A percentile compares a stretch with the other conserved stretches of the same genome.
Evolutionary conservation across 140 eudicot species (phyloP).

Genomic region (Senecio squalidus): DNA sequence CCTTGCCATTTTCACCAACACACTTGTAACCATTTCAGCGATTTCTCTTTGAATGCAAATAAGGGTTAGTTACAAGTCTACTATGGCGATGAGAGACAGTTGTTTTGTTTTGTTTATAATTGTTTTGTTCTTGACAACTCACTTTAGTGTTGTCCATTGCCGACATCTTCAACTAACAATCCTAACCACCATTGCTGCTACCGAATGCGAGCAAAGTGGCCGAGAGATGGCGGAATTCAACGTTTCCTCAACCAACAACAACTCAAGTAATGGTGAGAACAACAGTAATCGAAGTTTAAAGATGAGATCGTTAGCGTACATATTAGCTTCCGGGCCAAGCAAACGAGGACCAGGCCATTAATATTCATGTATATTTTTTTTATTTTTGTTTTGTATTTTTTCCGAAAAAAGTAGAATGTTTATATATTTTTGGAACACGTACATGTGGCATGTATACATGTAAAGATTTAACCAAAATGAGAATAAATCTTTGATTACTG

Average conservation of each 20-base stretch:
- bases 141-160: background rate
- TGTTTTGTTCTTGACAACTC: background rate
- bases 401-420: too few species aligned
- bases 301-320: background rate
- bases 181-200: background rate
- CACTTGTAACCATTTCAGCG: too few species aligned
- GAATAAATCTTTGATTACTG: too few species aligned
- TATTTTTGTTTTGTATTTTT: too few species aligned
- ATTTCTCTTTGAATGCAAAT: too few species aligned
- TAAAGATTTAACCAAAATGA: too few species aligned
- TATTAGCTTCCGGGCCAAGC: background rate
- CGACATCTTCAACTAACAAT: background rate
- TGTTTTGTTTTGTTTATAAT: background rate
- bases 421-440: too few species aligned
- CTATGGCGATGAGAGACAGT: background rate
- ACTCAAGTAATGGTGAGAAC: background rate
- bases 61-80: too few species aligned
- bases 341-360: background rate
- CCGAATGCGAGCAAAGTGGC: background rate
- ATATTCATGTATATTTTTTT: too few species aligned
- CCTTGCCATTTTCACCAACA: too few species aligned
- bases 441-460: too few species aligned
- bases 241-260: background rate
- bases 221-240: background rate
- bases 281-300: background rate